Evolutionary conservation across 768 basidiomycete species (phyloP), one percentile per base, ranked within the genome.

Genomic region (Mycena crocata): DNA sequence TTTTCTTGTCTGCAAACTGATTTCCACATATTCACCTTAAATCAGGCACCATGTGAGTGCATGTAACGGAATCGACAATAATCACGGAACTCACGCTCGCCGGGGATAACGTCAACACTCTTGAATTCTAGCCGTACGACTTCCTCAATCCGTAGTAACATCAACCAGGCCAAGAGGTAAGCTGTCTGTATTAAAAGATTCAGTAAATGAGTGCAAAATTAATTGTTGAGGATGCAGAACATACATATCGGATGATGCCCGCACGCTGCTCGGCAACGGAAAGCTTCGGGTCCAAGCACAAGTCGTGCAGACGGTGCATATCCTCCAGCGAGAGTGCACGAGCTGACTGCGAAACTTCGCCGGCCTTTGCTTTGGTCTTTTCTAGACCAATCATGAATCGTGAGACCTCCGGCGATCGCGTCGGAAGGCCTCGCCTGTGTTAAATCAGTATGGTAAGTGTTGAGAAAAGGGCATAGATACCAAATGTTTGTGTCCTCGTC

Each of bases 311-410:
- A 6, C 46, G 54, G 50, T 71, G 67, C 46, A 74, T 73, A 37
- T 74, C 70, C 21, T 70, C 58, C 15, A 65, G 57, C 1, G 61
- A 35, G 9, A 74, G 37, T 15, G 73, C 72, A 2, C 71, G 46
- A 3, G 73, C 73, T 14, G 73, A 74, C 19, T 46, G 49, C n/a
- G 71, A 72, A n/a, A 70, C 65, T 61, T 74, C 69, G 5, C 71
- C 69, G 2, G 62, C 26, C 26, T 59, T 59, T 2, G 71, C 71
- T 54, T 73, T 73, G 15, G 63, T 68, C 57, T 72, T 72, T 61
- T 73, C 72, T 19, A 74, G 73, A 1, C 73, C 73, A 21, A 72
- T 52, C 73, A 74, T 74, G 48, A 71, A 74, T 30, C 57, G 62
- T 1, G 72, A 71, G 8, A 74, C 73, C 4, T 57, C 21, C 2